Base-by-base conservation (phyloP, 805 yeast genomes). In the Lipomyces spencermartinsiae region DNA sequence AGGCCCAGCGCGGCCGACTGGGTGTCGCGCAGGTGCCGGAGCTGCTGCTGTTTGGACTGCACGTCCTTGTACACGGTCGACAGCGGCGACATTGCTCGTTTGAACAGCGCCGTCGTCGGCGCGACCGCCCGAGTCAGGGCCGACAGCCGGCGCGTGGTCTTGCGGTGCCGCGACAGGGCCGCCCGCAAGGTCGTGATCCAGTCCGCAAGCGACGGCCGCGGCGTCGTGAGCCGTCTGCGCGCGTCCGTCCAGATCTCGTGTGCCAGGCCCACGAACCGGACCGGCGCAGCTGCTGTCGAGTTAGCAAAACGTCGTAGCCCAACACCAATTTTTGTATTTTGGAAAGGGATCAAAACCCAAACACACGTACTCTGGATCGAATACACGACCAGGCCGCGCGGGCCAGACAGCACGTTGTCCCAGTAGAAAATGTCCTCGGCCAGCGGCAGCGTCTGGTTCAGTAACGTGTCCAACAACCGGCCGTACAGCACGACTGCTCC, bases 391-490 rank as follows among this genome's bases (percentile, higher is more conserved):
- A 78, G 66, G 35, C 80, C 78, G 22, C 74, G 70, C 1, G 74
- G 74, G 4, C 83, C 80, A 12, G 78, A 72, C 2, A 79, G 71
- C 0, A 81, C 74, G 1, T 76, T 61, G 34, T 85, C 84, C 80
- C 83, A 86, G 73, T 85, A 86, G 39, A 76, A 76, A n/a, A 85
- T 71, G 69, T 83, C 84, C 54, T 81, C 81, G 29, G 77, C 67
- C 14, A 85, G 70, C 8, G 85, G 83, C 4, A 84, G 69, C 1
- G 88, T 84, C 16, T 78, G 76, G 6, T 74, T 73, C 51, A 86
- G 73, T 34, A 85, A 71, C 1, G 75, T 69, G 35, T 80, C 75
- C 22, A 80, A 70, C 6, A 78, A 63, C 22, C 76, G 74, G 22
- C 81, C 82, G 66, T 81, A 81, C 5, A 80, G 60, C 0, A 76